These are phyloP conservation scores for Coleophoma cylindrospora DNA, from an alignment of 2,329 filamentous ascomycete genomes.

Conservation along the genomic window DNA sequence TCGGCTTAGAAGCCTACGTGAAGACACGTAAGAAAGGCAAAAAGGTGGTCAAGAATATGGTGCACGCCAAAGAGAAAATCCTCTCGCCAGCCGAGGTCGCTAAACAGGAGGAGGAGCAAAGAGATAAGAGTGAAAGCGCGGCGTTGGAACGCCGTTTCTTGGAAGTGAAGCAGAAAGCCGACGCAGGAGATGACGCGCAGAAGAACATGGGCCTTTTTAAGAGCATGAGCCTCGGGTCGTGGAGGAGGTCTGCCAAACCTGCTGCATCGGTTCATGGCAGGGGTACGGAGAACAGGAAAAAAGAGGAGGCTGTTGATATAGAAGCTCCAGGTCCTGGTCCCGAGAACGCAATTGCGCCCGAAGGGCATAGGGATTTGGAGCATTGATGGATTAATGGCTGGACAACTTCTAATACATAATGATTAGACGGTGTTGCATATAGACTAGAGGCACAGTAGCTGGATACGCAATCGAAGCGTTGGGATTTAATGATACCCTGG, in stretches of 20 bases:
- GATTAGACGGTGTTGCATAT: background rate
- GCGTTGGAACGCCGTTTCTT: constrained; percentile 40
- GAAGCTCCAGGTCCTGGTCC: constrained; percentile 14
- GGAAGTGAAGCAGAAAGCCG: constrained; percentile 21
- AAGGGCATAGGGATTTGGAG: constrained; percentile 9
- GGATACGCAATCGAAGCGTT: too few species aligned
- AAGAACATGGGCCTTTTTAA: constrained; percentile 30
- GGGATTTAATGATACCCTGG: too few species aligned
- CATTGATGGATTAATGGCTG: background rate
- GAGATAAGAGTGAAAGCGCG: constrained; percentile 56
- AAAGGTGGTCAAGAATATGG: constrained; percentile 41
- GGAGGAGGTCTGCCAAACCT: background rate
- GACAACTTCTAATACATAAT: background rate
- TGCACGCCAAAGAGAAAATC: constrained; percentile 52
- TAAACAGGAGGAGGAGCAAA: constrained; percentile 51
- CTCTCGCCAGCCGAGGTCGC: constrained; percentile 55
- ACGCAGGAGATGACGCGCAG: constrained; percentile 13
- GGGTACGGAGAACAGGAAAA: constrained; percentile 1
- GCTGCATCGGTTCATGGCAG: background rate
- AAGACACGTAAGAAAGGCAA: constrained; percentile 62
- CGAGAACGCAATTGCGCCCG: constrained; percentile 20
- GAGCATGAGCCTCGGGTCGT: constrained; percentile 29
- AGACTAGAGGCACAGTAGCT: too few species aligned
- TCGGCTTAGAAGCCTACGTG: constrained; percentile 77
- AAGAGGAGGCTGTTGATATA: constrained; percentile 9